These are phyloP conservation scores for Prunella vulgaris DNA, from an alignment of 257 asterid genomes.

Conservation along the genomic window DNA sequence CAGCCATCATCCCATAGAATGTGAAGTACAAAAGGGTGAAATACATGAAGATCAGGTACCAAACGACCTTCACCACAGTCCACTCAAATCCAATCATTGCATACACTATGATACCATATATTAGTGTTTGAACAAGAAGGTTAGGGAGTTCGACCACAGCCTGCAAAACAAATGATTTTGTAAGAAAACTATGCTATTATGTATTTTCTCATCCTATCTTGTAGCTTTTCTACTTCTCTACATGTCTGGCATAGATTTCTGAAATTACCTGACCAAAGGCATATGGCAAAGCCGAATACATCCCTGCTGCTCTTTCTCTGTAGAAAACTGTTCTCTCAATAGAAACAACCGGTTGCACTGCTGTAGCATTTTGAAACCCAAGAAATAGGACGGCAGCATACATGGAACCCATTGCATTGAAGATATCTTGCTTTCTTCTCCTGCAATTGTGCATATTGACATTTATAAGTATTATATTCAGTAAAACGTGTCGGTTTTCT, in stretches of 20 bases:
- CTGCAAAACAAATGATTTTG: constrained; percentile 27
- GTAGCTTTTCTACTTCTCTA: background rate
- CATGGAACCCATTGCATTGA: constrained; percentile 92
- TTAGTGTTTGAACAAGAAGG: constrained; percentile 49
- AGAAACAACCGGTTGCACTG: constrained; percentile 80
- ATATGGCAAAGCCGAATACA: constrained; percentile 82
- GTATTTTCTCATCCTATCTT: background rate
- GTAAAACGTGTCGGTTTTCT: background rate
- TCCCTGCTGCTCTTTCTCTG: constrained; percentile 90
- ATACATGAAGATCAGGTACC: constrained; percentile 73
- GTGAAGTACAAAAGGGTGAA: constrained; percentile 83
- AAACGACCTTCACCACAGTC: constrained; percentile 56
- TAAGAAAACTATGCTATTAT: background rate
- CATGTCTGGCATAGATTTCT: background rate
- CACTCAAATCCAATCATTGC: constrained; percentile 84
- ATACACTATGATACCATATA: constrained; percentile 61
- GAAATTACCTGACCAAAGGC: constrained; percentile 67
- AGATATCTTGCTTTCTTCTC: constrained; percentile 51
- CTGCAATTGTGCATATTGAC: constrained; percentile 28
- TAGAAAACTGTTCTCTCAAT: constrained; percentile 78
- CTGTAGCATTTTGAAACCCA: constrained; percentile 61
- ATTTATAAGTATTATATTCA: background rate
- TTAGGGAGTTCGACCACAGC: constrained; percentile 64
- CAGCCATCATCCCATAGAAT: constrained; percentile 75
- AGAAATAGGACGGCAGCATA: constrained; percentile 62